Percentiles rank a stretch among this genome's conserved stretches.
These are phyloP conservation scores for Amaranthus hypochondriacus DNA, from an alignment of 148 eudicot genomes.

Conservation along the genomic window DNA sequence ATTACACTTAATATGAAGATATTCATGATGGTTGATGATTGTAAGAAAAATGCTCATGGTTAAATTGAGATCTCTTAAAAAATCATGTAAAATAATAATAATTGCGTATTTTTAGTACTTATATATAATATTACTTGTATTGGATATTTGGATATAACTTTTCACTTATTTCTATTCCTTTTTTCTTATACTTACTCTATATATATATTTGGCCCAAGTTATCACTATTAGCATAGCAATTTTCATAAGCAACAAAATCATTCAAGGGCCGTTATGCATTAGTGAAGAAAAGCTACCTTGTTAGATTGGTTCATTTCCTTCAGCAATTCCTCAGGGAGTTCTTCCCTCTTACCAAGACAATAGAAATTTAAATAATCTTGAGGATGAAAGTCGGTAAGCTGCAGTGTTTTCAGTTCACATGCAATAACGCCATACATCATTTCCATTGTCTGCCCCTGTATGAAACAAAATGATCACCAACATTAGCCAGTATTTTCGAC, in stretches of 20 bases:
- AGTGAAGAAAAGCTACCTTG: conserved; percentile 38
- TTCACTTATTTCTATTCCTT: too few species aligned
- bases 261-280: neutral
- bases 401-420: conserved; percentile 59
- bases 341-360: conserved; percentile 89
- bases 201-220: neutral
- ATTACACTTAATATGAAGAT: too few species aligned
- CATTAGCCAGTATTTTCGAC: neutral
- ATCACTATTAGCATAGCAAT: neutral
- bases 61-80: too few species aligned
- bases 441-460: conserved; percentile 86
- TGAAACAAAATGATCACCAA: conserved; percentile 14
- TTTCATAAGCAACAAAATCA: neutral
- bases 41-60: too few species aligned
- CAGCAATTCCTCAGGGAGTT: conserved; percentile 36
- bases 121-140: too few species aligned
- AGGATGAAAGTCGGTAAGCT: conserved; percentile 56
- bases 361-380: conserved; percentile 85
- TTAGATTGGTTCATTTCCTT: conserved; percentile 34
- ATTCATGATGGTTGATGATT: too few species aligned
- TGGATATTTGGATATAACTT: too few species aligned
- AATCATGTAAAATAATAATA: too few species aligned
- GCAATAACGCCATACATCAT: conserved; percentile 78
- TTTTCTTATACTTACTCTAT: too few species aligned
- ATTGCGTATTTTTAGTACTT: too few species aligned